These are phyloP conservation scores for Gnaphalium uliginosum DNA, from an alignment of 129 eudicot species.

Conservation along the genomic window DNA sequence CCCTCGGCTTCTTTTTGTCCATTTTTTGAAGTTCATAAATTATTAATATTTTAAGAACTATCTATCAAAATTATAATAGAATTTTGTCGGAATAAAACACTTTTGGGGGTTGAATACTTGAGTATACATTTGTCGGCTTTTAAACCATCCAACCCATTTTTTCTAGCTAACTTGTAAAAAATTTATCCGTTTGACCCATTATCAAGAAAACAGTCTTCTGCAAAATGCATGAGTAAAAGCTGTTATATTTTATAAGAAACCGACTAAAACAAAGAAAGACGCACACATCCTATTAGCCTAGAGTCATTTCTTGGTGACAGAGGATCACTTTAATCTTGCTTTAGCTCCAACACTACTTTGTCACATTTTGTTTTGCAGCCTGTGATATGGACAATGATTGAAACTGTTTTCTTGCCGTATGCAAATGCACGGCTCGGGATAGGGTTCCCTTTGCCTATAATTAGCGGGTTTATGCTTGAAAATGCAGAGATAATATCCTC, in stretches of 20 bases:
- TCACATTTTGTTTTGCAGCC: constrained; percentile 51
- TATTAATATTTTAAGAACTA: not conserved
- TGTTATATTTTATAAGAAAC: not conserved
- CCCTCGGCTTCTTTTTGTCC: not conserved
- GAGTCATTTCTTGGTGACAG: not conserved
- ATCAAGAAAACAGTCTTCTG: not conserved
- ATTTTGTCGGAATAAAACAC: not conserved
- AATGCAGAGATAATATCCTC: constrained; percentile 52
- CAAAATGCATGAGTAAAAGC: not conserved
- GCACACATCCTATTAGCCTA: not conserved
- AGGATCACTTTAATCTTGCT: not conserved
- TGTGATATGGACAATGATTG: constrained; percentile 51
- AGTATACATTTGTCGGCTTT: not conserved
- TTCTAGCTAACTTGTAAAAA: not conserved
- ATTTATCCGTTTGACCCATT: not conserved
- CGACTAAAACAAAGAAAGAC: not conserved
- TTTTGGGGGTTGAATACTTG: not conserved
- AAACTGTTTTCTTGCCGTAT: constrained; percentile 63
- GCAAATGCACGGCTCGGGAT: constrained; percentile 48
- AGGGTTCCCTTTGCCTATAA: constrained; percentile 67
- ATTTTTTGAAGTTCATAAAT: not conserved
- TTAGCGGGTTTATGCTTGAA: constrained; percentile 52
- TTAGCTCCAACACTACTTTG: not conserved
- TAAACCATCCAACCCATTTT: not conserved
- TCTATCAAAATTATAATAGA: not conserved